Evolutionary conservation across 1,139 yeast species (phyloP).

Genomic region (Debaryomyces nepalensis): DNA sequence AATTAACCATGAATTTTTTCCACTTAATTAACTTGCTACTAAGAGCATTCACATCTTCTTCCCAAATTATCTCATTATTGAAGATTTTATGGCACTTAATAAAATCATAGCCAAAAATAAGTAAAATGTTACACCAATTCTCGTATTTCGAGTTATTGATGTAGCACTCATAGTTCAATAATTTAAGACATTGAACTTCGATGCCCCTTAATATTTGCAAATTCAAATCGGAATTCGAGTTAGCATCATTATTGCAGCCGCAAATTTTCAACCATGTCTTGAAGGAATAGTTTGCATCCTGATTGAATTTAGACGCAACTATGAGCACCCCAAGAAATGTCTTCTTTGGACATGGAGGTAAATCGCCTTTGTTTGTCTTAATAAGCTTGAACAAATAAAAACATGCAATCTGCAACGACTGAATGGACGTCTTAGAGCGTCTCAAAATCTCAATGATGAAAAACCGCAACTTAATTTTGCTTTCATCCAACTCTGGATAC

Average conservation of each 20-base stretch:
- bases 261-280: conserved; percentile 79
- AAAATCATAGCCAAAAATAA: conserved; percentile 52
- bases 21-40: conserved; percentile 35
- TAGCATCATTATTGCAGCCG: conserved; percentile 46
- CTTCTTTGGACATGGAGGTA: conserved; percentile 60
- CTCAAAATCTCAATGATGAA: conserved; percentile 69
- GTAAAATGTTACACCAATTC: conserved; percentile 56
- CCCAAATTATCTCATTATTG: conserved; percentile 37
- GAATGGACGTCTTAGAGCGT: conserved; percentile 69
- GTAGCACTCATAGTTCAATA: conserved; percentile 60
- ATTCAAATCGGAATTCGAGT: conserved; percentile 21
- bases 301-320: conserved; percentile 71
- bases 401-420: conserved; percentile 68
- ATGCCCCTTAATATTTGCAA: conserved; percentile 52
- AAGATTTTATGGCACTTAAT: conserved; percentile 33
- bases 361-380: conserved; percentile 19
- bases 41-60: conserved; percentile 26
- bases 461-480: conserved; percentile 35
- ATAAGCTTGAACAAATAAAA: conserved; percentile 61
- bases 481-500: conserved; percentile 29
- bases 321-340: conserved; percentile 69
- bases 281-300: conserved; percentile 72
- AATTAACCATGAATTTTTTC: conserved; percentile 32
- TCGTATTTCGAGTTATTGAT: conserved; percentile 55
- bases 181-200: conserved; percentile 58